Conservation (phyloP, 441 rosid species). For the Gossypium gossypioides region DNA sequence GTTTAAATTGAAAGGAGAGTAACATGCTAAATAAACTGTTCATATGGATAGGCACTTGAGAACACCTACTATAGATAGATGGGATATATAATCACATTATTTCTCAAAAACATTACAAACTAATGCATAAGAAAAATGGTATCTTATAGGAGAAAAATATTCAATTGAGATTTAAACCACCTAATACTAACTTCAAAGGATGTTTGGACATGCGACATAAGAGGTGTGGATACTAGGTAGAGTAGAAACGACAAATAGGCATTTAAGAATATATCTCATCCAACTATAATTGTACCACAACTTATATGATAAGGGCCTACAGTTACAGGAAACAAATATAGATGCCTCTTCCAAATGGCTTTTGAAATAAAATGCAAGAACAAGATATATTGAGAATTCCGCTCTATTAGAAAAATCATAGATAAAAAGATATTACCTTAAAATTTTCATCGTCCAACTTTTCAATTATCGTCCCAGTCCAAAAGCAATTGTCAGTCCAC, state of each 20-base stretch:
- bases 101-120: not conserved
- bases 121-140: not conserved
- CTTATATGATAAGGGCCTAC: not conserved
- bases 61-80: not conserved
- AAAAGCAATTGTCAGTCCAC: constrained; percentile 54
- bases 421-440: constrained; percentile 32
- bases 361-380: not conserved
- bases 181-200: not conserved
- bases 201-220: not conserved
- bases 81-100: not conserved
- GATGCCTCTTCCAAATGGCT: not conserved
- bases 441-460: constrained; percentile 26
- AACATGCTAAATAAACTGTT: not conserved
- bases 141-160: not conserved
- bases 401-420: not conserved
- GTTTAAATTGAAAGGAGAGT: not conserved
- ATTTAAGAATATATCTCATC: not conserved
- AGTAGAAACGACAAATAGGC: not conserved
- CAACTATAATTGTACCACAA: not conserved
- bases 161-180: not conserved
- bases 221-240: not conserved
- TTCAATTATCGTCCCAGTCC: constrained; percentile 52
- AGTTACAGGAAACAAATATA: not conserved
- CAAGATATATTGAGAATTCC: not conserved
- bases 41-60: not conserved